Evolutionary conservation across 768 basidiomycete species (phyloP), one percentile per base, ranked within the genome.

Genomic region (Gloeostereum incarnatum): DNA sequence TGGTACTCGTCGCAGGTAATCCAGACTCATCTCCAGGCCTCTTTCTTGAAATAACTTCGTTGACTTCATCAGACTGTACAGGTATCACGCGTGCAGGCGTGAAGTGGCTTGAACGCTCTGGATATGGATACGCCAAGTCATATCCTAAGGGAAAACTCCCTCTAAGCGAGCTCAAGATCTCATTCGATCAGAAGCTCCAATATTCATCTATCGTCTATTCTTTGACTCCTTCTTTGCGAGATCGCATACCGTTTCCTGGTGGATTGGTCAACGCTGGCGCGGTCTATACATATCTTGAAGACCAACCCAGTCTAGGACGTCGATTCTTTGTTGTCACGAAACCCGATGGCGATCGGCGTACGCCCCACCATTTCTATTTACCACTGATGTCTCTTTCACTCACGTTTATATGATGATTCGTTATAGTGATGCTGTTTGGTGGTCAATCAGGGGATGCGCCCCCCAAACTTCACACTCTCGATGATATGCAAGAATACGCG

Each of bases 11-110:
- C 18, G 40, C 52, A 17, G 56, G 54, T 54, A 18, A 22, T 16
- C 14, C 26, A 29, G 11, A 38, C 17, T 32, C 21, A 11, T 41
- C 10, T 10, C 21, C 19, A 24, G 11, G 17, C 8, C 20, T 18
- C 13, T 23, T n/a, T 16, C 19, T 17, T 20, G 18, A n/a, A 8
- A 34, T 18, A 20, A 4, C 23, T 8, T 6, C 23, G 18, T 19
- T n/a, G 34, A 17, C 6, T 34, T 25, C n/a, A n/a, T 3, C 23
- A 61, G 60, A 62, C 40, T 58, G 57, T 37, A 56, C 58, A 1
- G 60, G 60, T 1, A 42, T 51, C 13, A 41, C 53, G 3, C 44
- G 48, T 17, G 49, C 49, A 11, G 57, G 54, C 16, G n/a, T 49
- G 0, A 55, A 50, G 25, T 57, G 52, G 53, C 42, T 62, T 5